These are phyloP conservation scores for Suillus paluster DNA, from an alignment of 768 basidiomycete genomes.

Conservation along the genomic window DNA sequence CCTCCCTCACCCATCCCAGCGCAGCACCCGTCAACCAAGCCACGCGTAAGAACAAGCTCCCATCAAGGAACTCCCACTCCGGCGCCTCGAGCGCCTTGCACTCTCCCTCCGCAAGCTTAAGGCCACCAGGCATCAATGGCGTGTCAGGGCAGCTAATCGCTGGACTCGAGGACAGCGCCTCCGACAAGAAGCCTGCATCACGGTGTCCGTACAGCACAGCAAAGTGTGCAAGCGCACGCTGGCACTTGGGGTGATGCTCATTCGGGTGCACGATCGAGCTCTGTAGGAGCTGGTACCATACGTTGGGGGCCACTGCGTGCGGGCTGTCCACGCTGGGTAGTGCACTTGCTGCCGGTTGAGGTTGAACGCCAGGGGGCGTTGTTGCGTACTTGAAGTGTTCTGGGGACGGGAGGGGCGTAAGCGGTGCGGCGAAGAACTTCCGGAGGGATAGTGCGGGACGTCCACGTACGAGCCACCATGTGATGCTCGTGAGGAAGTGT, in stretches of 20 bases:
- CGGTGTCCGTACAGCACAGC: constrained; percentile 48
- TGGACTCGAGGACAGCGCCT: constrained; percentile 13
- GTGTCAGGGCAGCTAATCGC: neutral
- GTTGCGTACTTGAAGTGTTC: constrained; percentile 27
- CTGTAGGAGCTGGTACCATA: constrained; percentile 63
- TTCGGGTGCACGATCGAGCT: constrained; percentile 59
- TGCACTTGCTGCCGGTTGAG: constrained; percentile 24
- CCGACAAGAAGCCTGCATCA: constrained; percentile 36
- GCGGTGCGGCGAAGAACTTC: constrained; percentile 48
- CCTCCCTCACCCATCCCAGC: constrained; percentile 46
- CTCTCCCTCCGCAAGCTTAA: constrained; percentile 12
- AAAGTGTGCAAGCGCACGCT: constrained; percentile 54
- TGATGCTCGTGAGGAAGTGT: constrained; percentile 57
- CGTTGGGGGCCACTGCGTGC: constrained; percentile 48
- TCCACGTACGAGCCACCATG: constrained; percentile 62
- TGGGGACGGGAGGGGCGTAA: constrained; percentile 22
- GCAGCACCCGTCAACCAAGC: constrained; percentile 56
- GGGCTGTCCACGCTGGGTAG: constrained; percentile 40
- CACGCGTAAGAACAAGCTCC: constrained; percentile 62
- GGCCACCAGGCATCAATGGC: neutral
- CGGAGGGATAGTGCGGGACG: constrained; percentile 53
- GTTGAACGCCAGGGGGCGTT: constrained; percentile 24
- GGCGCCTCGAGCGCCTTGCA: constrained; percentile 42
- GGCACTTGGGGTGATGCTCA: constrained; percentile 56
- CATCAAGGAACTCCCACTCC: constrained; percentile 56